These are phyloP conservation scores for apple (Malus domestica) DNA, from an alignment of 306 rosid genomes.

Conservation along the genomic window ASM211411v1 NC_041790.1:17518501-17519000, in stretches of 20 bases:
- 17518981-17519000: conserved; percentile 2
- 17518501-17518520: not conserved
- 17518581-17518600: not conserved
- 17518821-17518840: conserved; percentile 14
- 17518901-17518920: conserved; percentile 6
- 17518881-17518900: conserved; percentile 8
- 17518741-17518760: not conserved
- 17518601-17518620: too few species aligned
- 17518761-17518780: not conserved
- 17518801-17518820: conserved; percentile 7
- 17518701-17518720: too few species aligned
- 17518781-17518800: conserved; percentile 20
- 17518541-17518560: not conserved
- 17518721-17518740: not conserved
- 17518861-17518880: conserved; percentile 28
- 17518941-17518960: not conserved
- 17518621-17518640: too few species aligned
- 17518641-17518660: too few species aligned
- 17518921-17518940: conserved; percentile 26
- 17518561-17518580: not conserved
- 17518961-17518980: not conserved
- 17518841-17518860: conserved; percentile 1
- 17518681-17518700: not conserved
- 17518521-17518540: not conserved
- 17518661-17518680: not conserved